Evolutionary conservation across 495 filamentous ascomycete genomes (phyloP), one percentile per base, ranked within the genome.

Genomic region (Parachaetomium inaequale): DNA sequence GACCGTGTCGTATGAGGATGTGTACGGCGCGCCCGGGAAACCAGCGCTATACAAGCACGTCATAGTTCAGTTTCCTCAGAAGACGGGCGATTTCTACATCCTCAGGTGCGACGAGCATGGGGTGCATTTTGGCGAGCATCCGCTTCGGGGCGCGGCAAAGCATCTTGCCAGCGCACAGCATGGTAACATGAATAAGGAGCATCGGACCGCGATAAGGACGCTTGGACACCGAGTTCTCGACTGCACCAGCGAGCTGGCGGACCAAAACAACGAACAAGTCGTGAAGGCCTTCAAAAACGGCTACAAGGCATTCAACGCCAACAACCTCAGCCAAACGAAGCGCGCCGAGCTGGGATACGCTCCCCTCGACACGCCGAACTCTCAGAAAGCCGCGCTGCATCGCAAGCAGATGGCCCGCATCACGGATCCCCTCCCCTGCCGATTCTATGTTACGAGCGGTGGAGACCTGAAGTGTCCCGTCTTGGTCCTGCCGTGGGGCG

Each of bases 61-160:
- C 6, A 81, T 81, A 32, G 66, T 74, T 4, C 75, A 80, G 45
- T 77, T 65, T 29, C 78, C 55, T 0, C 31, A 45, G 3, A 69
- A 64, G 28, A 34, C 54, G 7, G 46, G 55, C 4, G 29, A 63
- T 0, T 80, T 68, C 61, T 80, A 78, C 45, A 79, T 81, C 21
- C 42, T 80, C 14, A 74, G 70, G 59, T 81, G 78, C 59, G 76
- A 77, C 15, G 66, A 77, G 51, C 78, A 81, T 15, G 55, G 61
- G 0, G 70, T 78, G 15, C 76, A 76, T 19, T 81, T 81, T 55
- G 73, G 67, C n/a, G 59, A 25, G n/a, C 70, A 75, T 50, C 69
- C 78, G 0, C 54, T 79, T 7, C 53, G 55, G 2, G 78, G 76
- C n/a, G 78, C 78, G 1, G 76, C 75, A 0, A 78, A 75, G 45